Base-by-base conservation (phyloP, 1,284 basidiomycete species). In the Phenoliferia sp. region DNA sequence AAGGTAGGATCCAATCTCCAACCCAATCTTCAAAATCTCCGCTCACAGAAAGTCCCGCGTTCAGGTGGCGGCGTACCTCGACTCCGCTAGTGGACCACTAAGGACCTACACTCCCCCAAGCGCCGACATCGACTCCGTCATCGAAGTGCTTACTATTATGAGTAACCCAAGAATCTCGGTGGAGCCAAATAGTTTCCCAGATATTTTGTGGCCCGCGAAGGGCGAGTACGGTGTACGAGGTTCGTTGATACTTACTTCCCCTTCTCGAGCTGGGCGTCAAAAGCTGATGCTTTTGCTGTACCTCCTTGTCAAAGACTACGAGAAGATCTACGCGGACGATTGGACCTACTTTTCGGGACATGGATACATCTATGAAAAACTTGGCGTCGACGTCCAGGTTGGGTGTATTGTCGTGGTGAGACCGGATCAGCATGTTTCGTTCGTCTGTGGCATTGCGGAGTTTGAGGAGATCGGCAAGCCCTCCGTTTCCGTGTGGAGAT, bases 371-470 rank as follows among this genome's bases (percentile, higher is more conserved):
- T 79, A 79, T 68, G 63, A 71, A 34, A 72, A 74, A 17, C 76
- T 76, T 56, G 77, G 76, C 35, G 74, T 79, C 56, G 71, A 76
- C 36, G 67, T 73, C 0, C 59, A 70, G 26, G 68, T 64, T 7
- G 78, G 77, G 10, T 73, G 72, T 36, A 68, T 77, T 33, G 72
- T 76, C 32, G 65, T 79, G 9, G 73, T 77, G n/a, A 68, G 78
- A 10, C 78, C 78, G 1, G 78, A 79, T 66, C 78, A 79, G 68
- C 73, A 76, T 55, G 77, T 79, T 17, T 67, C 73, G 4, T 54
- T 71, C 9, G 66, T 74, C 4, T 71, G 67, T 55, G 48, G 65
- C 4, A 34, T 76, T 3, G 68, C 69, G 17, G 70, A 75, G 62
- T 62, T 58, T 56, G 55, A 62, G 50, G 57, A 62, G 22, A 33